A percentile compares a stretch with the other conserved stretches of the same genome.
phyloP scores from a whole-genome alignment of 441 rosid genomes.

The Viola pubescens region DNA sequence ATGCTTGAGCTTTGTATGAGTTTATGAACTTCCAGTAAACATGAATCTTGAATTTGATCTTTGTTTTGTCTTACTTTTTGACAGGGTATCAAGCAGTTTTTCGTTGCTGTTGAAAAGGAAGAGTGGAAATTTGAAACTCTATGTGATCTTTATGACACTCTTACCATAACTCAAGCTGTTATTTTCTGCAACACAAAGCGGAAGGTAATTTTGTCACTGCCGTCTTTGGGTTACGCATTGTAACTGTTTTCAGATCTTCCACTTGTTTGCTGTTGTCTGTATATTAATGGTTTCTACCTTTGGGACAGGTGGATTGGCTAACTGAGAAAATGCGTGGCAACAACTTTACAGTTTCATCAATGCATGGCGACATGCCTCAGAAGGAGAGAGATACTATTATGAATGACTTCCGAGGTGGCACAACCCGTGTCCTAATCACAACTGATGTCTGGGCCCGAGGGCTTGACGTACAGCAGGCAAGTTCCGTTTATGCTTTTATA shows the following conservation, averaged over 20 bases:
- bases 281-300: not conserved
- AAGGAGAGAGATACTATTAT: conserved; percentile 89
- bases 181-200: conserved; percentile 95
- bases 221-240: not conserved
- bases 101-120: conserved; percentile 89
- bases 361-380: conserved; percentile 99
- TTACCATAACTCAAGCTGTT: conserved; percentile 92
- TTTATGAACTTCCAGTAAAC: conserved; percentile 39
- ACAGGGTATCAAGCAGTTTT: conserved; percentile 92
- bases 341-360: conserved; percentile 88
- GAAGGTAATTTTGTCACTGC: conserved; percentile 42
- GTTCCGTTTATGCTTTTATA: conserved; percentile 10
- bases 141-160: conserved; percentile 89
- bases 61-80: conserved; percentile 17
- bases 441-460: conserved; percentile 99
- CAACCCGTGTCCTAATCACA: conserved; percentile 85
- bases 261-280: not conserved
- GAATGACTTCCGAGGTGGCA: conserved; percentile 67
- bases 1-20: conserved; percentile 45
- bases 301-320: conserved; percentile 85
- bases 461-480: conserved; percentile 91
- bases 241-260: not conserved
- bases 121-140: conserved; percentile 98
- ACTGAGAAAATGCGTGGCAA: conserved; percentile 86
- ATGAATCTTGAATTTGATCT: conserved; percentile 40